A percentile compares a stretch with the other conserved stretches of the same genome.
phyloP scores from a whole-genome alignment of 2,329 filamentous ascomycete species.

The Rosellinia necatrix region DNA sequence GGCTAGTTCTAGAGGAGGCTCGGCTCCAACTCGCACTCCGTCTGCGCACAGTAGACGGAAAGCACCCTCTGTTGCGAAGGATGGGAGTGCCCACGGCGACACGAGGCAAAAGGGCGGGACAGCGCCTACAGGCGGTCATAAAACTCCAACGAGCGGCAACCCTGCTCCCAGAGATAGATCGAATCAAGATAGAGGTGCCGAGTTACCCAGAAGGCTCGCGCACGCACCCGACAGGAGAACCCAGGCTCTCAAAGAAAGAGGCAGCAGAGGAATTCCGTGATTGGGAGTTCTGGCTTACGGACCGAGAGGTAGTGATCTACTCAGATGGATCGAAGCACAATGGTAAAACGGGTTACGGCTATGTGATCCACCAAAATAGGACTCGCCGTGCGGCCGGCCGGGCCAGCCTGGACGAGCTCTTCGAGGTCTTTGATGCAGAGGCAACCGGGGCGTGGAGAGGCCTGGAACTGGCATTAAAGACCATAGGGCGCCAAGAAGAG shows the following conservation, averaged over 20 bases:
- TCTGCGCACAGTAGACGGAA: background rate
- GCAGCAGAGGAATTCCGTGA: background rate
- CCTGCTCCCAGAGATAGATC: too few species aligned
- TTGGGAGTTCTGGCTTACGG: background rate
- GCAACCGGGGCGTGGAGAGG: background rate
- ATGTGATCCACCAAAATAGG: background rate
- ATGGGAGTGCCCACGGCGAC: too few species aligned
- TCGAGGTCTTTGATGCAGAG: background rate
- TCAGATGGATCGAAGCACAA: background rate
- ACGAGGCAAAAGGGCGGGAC: too few species aligned
- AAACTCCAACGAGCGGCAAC: background rate
- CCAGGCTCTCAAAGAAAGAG: background rate
- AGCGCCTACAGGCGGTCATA: background rate
- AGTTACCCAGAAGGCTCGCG: background rate
- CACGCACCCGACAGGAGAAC: background rate
- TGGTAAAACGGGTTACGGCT: background rate
- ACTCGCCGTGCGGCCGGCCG: background rate
- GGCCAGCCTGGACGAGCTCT: background rate
- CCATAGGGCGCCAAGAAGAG: too few species aligned
- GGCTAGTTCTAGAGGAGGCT: background rate
- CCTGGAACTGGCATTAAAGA: too few species aligned
- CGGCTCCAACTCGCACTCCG: background rate
- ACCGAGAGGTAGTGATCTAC: background rate
- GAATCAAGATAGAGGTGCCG: background rate
- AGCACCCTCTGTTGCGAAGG: background rate